Conservation (phyloP, 1,284 basidiomycete species). For the Cutaneotrichosporon spelunceum region DNA sequence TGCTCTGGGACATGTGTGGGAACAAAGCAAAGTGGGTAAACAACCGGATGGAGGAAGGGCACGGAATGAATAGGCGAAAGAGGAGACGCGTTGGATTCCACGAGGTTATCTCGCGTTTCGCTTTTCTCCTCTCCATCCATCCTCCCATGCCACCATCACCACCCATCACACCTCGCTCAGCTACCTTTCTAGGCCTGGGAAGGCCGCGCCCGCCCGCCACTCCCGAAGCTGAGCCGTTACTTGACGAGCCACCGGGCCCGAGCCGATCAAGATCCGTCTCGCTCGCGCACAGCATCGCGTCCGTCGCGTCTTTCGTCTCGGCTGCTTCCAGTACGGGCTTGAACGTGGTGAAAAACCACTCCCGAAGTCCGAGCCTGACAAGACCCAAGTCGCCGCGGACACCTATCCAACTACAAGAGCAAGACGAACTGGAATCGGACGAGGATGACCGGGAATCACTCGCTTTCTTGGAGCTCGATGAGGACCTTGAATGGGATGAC, state of each 20-base stretch:
- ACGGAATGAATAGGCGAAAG: not conserved
- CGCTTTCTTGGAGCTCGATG: slow-evolving; percentile 3
- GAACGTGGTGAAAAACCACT: not conserved
- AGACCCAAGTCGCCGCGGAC: not conserved
- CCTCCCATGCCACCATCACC: slow-evolving; percentile 12
- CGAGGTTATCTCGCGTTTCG: slow-evolving; percentile 11
- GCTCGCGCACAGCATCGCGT: slow-evolving; percentile 13
- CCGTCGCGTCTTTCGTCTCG: slow-evolving; percentile 5
- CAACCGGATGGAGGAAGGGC: not conserved
- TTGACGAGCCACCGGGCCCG: slow-evolving; percentile 7
- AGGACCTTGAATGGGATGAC: slow-evolving; percentile 15
- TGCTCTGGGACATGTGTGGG: slow-evolving; percentile 30
- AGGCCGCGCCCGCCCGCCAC: not conserved
- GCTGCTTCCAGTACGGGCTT: slow-evolving; percentile 5
- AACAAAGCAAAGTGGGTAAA: not conserved
- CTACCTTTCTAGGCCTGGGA: slow-evolving; percentile 6
- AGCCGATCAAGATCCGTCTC: slow-evolving; percentile 5
- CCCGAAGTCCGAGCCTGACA: not conserved
- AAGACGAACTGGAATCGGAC: not conserved
- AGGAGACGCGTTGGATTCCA: not conserved
- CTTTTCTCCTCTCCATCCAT: not conserved
- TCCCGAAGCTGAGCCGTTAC: slow-evolving; percentile 3
- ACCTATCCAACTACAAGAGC: not conserved
- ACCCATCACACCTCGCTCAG: slow-evolving; percentile 7
- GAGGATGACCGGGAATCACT: not conserved